A percentile compares a stretch with the other conserved stretches of the same genome.
phyloP scores from a whole-genome alignment of 2,329 filamentous ascomycete species.

The Geosmithia putterillii region DNA sequence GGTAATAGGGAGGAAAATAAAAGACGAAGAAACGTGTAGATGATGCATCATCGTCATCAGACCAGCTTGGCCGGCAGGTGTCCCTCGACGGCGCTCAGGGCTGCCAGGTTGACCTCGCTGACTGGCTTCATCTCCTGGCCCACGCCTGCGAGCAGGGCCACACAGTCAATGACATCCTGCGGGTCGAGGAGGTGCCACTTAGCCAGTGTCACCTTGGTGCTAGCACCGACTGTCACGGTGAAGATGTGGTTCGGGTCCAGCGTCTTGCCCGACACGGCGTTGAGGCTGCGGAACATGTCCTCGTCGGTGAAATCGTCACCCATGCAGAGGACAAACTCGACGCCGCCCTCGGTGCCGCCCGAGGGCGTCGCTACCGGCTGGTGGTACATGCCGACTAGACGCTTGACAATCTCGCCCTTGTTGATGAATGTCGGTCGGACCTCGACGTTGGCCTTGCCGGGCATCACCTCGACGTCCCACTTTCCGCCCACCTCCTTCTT shows the following conservation, averaged over 20 bases:
- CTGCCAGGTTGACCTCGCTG: conserved; percentile 43
- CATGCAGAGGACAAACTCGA: conserved; percentile 81
- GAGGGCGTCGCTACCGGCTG: conserved; percentile 24
- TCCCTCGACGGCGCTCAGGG: conserved; percentile 40
- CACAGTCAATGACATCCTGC: conserved; percentile 66
- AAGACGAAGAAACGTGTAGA: not conserved
- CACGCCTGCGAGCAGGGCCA: conserved; percentile 41
- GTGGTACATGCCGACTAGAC: conserved; percentile 64
- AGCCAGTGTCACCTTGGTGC: conserved; percentile 82
- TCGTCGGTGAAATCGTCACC: conserved; percentile 98
- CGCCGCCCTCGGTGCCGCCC: conserved; percentile 29
- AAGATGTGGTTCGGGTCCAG: conserved; percentile 57
- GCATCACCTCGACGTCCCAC: conserved; percentile 94
- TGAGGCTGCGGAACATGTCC: conserved; percentile 84
- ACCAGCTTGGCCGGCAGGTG: conserved; percentile 24
- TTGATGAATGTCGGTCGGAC: conserved; percentile 96
- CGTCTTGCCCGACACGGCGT: conserved; percentile 40
- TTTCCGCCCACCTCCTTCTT: conserved; percentile 62
- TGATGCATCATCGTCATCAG: not conserved
- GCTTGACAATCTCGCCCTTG: conserved; percentile 90
- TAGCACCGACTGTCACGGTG: conserved; percentile 82
- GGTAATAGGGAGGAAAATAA: not conserved
- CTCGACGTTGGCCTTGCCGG: conserved; percentile 91
- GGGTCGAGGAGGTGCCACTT: conserved; percentile 86
- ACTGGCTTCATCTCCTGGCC: conserved; percentile 23